Evolutionary conservation across 2,329 filamentous ascomycete species (phyloP).

Genomic region (Coniochaeta sp.): DNA sequence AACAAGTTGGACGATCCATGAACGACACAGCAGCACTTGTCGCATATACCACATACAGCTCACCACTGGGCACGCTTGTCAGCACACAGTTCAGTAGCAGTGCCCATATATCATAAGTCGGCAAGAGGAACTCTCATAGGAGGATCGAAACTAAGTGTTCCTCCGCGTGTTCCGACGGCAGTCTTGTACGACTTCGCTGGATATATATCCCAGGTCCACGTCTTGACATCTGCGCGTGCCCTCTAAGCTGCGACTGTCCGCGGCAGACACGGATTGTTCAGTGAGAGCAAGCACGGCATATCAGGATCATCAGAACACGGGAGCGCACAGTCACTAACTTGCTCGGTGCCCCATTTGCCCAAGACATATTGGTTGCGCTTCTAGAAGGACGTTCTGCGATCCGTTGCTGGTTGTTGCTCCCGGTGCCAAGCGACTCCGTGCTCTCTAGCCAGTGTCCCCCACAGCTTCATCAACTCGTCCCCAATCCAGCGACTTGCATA

Average conservation of each 20-base stretch:
- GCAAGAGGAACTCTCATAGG: no score
- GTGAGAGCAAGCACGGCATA: not conserved
- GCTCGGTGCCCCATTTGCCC: not conserved
- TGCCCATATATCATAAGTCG: no score
- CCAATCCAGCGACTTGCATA: slow-evolving; percentile 38
- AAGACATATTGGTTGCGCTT: not conserved
- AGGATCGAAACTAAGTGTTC: no score
- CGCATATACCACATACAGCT: no score
- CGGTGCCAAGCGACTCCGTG: slow-evolving; percentile 5
- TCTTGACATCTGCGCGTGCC: not conserved
- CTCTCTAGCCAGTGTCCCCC: slow-evolving; percentile 8
- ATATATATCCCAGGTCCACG: not conserved
- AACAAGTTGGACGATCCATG: not conserved
- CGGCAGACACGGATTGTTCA: not conserved
- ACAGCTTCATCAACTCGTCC: slow-evolving; percentile 24
- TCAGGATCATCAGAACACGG: not conserved
- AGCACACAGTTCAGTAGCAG: no score
- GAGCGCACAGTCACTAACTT: not conserved
- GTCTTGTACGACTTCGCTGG: not conserved
- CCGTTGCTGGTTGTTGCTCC: not conserved
- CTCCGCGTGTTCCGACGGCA: not conserved
- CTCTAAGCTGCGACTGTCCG: not conserved
- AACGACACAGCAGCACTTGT: not conserved
- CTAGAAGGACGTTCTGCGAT: not conserved
- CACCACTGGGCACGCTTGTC: no score